Percentiles rank a stretch among this genome's conserved stretches.
Conservation (phyloP, 225 moss, liverwort and hornwort genomes). For the Takakia lepidozioides region DNA sequence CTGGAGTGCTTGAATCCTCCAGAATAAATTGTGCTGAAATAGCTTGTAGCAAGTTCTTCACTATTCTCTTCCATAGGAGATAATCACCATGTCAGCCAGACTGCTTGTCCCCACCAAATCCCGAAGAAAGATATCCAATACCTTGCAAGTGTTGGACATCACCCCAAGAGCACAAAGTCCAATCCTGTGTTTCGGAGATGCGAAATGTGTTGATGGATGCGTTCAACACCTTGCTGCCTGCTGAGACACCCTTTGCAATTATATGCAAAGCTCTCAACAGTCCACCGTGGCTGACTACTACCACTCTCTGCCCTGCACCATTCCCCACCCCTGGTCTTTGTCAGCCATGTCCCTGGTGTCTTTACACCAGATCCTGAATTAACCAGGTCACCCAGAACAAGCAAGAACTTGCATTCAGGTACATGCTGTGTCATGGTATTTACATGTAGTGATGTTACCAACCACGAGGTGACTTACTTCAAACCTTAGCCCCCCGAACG, state of each 20-base stretch:
- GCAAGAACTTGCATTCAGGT: too few species aligned
- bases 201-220: slow-evolving; percentile 72
- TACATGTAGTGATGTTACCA: too few species aligned
- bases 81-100: slow-evolving; percentile 38
- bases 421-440: too few species aligned
- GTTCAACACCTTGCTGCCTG: slow-evolving; percentile 58
- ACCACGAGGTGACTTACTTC: not conserved
- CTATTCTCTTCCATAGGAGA: too few species aligned
- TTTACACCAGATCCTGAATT: too few species aligned
- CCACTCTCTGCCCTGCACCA: slow-evolving; percentile 58
- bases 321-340: not conserved
- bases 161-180: slow-evolving; percentile 68
- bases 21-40: too few species aligned
- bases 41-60: too few species aligned
- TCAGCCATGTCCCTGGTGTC: too few species aligned
- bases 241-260: slow-evolving; percentile 54
- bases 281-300: slow-evolving; percentile 80
- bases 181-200: slow-evolving; percentile 55
- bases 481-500: slow-evolving; percentile 1
- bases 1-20: too few species aligned
- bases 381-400: too few species aligned
- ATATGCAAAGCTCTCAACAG: slow-evolving; percentile 70
- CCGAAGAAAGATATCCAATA: slow-evolving; percentile 43
- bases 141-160: slow-evolving; percentile 73
- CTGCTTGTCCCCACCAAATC: slow-evolving; percentile 64